A percentile compares a stretch with the other conserved stretches of the same genome.
Evolutionary conservation across 2,329 filamentous ascomycete genomes (phyloP).

Genomic region (Alternaria burnsii): DNA sequence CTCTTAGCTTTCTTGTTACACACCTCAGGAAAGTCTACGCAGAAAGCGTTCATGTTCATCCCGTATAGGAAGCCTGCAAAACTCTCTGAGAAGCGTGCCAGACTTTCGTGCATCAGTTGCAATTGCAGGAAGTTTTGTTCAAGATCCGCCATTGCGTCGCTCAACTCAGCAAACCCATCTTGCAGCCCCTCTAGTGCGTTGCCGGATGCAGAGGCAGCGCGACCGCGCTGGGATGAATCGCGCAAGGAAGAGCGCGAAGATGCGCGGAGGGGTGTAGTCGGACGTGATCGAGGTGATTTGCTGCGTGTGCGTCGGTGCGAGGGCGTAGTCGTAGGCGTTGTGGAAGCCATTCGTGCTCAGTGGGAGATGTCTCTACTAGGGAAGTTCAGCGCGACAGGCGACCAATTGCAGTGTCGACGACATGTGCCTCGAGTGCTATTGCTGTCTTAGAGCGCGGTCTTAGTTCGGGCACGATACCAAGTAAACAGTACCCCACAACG

Average conservation of each 20-base stretch:
- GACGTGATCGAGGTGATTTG: slow-evolving; percentile 69
- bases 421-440: background rate
- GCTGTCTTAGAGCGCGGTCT: background rate
- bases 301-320: slow-evolving; percentile 62
- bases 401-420: background rate
- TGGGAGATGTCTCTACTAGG: background rate
- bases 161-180: slow-evolving; percentile 89
- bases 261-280: slow-evolving; percentile 89
- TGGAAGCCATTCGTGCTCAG: slow-evolving; percentile 28
- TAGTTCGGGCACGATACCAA: slow-evolving; percentile 1
- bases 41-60: slow-evolving; percentile 98
- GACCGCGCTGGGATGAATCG: slow-evolving; percentile 53
- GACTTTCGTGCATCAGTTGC: slow-evolving; percentile 93
- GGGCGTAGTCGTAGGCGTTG: slow-evolving; percentile 36
- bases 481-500: slow-evolving; percentile 16
- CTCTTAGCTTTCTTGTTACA: slow-evolving; percentile 8
- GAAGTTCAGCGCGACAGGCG: background rate
- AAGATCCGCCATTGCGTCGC: slow-evolving; percentile 92
- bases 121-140: slow-evolving; percentile 98
- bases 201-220: slow-evolving; percentile 60
- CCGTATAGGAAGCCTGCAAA: slow-evolving; percentile 96
- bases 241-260: slow-evolving; percentile 89
- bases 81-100: slow-evolving; percentile 92
- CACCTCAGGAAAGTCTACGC: slow-evolving; percentile 96
- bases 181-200: slow-evolving; percentile 85